Evolutionary conservation across 371 early-diverging fungal species (phyloP).

Genomic region (Circinella minor): DNA sequence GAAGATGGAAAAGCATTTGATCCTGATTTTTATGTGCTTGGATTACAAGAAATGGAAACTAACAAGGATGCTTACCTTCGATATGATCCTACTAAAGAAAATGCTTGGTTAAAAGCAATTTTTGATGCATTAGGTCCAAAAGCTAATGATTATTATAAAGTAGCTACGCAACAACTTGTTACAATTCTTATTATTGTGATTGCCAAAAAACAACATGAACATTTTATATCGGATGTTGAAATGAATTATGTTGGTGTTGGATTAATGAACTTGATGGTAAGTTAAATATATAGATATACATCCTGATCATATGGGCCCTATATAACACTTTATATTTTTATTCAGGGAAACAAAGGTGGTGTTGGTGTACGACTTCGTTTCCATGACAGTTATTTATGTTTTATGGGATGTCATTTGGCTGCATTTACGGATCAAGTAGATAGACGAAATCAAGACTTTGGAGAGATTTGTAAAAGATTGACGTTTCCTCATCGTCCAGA

Average conservation of each 20-base stretch:
- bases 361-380: constrained; percentile 79
- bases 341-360: constrained; percentile 94
- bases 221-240: constrained; percentile 63
- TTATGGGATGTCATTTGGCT: constrained; percentile 91
- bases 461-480: constrained; percentile 78
- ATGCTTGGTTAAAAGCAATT: constrained; percentile 79
- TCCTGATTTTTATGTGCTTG: constrained; percentile 77
- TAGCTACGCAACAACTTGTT: constrained; percentile 80
- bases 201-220: constrained; percentile 58
- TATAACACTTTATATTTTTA: no score
- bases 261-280: constrained; percentile 81
- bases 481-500: constrained; percentile 54
- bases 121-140: constrained; percentile 63
- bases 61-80: constrained; percentile 85
- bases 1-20: constrained; percentile 43
- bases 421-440: constrained; percentile 82
- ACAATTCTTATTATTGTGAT: constrained; percentile 87
- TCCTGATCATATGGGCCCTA: no score
- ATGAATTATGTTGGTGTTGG: constrained; percentile 74
- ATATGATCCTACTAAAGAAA: constrained; percentile 76
- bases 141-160: constrained; percentile 58
- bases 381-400: constrained; percentile 83
- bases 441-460: constrained; percentile 88
- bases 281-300: not conserved
- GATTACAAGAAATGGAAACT: constrained; percentile 93